phyloP scores from a whole-genome alignment of 192 early-diverging fungal genomes.

The Coemansia sp. region DNA sequence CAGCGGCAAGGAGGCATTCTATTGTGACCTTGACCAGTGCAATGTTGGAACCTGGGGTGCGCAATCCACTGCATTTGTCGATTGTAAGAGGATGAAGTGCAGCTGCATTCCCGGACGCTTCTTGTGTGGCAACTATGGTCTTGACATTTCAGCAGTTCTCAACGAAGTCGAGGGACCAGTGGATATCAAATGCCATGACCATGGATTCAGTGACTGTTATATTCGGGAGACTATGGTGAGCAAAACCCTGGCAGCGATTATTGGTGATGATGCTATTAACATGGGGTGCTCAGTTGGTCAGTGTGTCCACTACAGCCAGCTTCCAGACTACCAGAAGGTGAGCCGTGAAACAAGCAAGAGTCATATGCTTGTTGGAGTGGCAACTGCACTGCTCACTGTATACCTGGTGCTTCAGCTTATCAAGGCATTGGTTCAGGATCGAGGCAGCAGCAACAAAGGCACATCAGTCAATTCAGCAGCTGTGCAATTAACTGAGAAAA shows the following conservation, averaged over 20 bases:
- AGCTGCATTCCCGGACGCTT: slow-evolving; percentile 72
- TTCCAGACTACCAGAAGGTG: slow-evolving; percentile 65
- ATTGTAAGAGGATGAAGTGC: slow-evolving; percentile 77
- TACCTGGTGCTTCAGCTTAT: slow-evolving; percentile 36
- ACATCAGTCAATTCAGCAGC: too few relatives aligned
- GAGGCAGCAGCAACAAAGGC: not conserved
- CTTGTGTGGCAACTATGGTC: slow-evolving; percentile 78
- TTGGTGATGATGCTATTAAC: slow-evolving; percentile 80
- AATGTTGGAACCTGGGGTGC: slow-evolving; percentile 50
- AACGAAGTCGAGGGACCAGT: slow-evolving; percentile 76
- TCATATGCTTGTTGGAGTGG: slow-evolving; percentile 26
- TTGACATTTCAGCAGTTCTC: slow-evolving; percentile 79
- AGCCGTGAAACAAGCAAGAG: slow-evolving; percentile 28
- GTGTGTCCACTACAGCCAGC: slow-evolving; percentile 80
- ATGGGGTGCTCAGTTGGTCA: slow-evolving; percentile 77
- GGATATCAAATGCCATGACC: slow-evolving; percentile 63
- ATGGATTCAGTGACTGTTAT: slow-evolving; percentile 79
- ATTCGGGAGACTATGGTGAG: slow-evolving; percentile 54
- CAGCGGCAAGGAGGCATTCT: slow-evolving; percentile 83
- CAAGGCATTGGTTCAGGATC: slow-evolving; percentile 15
- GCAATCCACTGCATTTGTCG: slow-evolving; percentile 49
- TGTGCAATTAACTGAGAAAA: not conserved
- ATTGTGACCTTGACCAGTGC: slow-evolving; percentile 78
- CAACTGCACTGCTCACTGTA: slow-evolving; percentile 42
- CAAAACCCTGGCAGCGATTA: slow-evolving; percentile 52